Percentiles rank a stretch among this genome's conserved stretches.
These are phyloP conservation scores for Globisporangium acanthophoron DNA, from an alignment of 352 stramenopile genomes.

Conservation along the genomic window DNA sequence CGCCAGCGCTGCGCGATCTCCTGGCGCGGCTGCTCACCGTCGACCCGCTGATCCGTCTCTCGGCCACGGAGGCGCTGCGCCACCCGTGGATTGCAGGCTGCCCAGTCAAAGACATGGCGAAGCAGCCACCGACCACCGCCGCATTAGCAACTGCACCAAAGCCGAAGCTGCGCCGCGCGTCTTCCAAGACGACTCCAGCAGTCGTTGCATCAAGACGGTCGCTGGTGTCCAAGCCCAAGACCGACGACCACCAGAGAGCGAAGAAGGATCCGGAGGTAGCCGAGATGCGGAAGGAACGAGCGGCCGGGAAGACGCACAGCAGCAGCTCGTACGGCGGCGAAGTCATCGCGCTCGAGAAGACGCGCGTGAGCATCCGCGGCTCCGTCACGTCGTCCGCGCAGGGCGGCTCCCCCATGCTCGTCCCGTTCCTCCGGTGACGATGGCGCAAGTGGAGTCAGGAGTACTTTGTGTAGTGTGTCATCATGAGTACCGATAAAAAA, in stretches of 20 bases:
- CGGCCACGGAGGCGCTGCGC: constrained; percentile 36
- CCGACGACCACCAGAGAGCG: neutral
- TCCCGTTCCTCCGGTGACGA: too few relatives aligned
- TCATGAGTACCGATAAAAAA: too few relatives aligned
- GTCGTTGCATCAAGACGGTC: neutral
- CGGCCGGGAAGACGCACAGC: constrained; percentile 17
- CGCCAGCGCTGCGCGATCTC: constrained; percentile 31
- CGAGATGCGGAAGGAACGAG: neutral
- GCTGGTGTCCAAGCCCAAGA: neutral
- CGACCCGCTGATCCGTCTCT: constrained; percentile 38
- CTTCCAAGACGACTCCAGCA: neutral
- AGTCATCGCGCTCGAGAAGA: constrained; percentile 52
- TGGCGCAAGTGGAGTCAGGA: too few relatives aligned
- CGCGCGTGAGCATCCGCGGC: constrained; percentile 37
- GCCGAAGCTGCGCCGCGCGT: constrained; percentile 4
- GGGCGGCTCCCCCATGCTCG: too few relatives aligned
- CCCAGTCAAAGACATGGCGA: neutral
- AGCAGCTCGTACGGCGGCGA: constrained; percentile 28
- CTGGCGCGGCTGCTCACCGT: constrained; percentile 46
- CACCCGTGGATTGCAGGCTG: constrained; percentile 36
- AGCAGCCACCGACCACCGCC: neutral
- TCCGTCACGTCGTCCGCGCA: neutral
- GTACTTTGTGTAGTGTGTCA: too few relatives aligned
- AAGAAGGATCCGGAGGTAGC: neutral
- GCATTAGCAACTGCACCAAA: neutral